A percentile compares a stretch with the other conserved stretches of the same genome.
Conservation (phyloP, 1,284 basidiomycete species). For the Sporisorium reilianum region DNA sequence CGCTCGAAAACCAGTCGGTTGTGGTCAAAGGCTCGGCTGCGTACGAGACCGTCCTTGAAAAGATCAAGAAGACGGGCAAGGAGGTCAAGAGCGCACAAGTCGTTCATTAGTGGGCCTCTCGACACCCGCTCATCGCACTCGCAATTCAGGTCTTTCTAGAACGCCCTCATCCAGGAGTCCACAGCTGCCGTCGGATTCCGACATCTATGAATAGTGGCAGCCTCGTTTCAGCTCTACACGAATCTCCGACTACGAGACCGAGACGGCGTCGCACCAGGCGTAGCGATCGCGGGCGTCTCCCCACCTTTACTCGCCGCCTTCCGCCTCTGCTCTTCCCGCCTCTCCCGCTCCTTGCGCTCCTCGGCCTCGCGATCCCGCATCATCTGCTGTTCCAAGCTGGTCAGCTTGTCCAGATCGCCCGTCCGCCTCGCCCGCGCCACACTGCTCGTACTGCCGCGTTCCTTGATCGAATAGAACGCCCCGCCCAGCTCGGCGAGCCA, state of each 20-base stretch:
- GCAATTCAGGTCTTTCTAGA: slow-evolving; percentile 2
- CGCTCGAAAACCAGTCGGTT: slow-evolving; percentile 79
- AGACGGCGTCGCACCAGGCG: slow-evolving; percentile 41
- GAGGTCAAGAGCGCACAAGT: slow-evolving; percentile 72
- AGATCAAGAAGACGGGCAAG: slow-evolving; percentile 89
- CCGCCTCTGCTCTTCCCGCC: slow-evolving; percentile 12
- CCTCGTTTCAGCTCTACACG: not conserved
- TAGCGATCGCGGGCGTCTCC: slow-evolving; percentile 37
- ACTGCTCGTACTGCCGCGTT: slow-evolving; percentile 76
- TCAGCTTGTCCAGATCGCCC: slow-evolving; percentile 86
- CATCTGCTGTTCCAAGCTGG: slow-evolving; percentile 79
- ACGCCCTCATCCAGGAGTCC: not conserved
- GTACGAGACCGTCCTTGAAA: slow-evolving; percentile 78
- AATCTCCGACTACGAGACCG: slow-evolving; percentile 19
- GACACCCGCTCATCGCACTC: not conserved
- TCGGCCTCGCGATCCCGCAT: slow-evolving; percentile 44
- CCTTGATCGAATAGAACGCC: slow-evolving; percentile 93
- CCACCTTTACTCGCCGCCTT: slow-evolving; percentile 13
- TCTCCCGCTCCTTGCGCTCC: slow-evolving; percentile 23
- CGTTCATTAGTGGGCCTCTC: slow-evolving; percentile 21
- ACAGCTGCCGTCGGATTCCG: not conserved
- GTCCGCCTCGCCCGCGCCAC: slow-evolving; percentile 77
- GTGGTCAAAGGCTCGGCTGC: slow-evolving; percentile 76
- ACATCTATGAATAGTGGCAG: not conserved
- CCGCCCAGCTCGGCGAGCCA: slow-evolving; percentile 74